Evolutionary conservation across 306 rosid genomes (phyloP).

Genomic region (Cucurbita moschata): DNA sequence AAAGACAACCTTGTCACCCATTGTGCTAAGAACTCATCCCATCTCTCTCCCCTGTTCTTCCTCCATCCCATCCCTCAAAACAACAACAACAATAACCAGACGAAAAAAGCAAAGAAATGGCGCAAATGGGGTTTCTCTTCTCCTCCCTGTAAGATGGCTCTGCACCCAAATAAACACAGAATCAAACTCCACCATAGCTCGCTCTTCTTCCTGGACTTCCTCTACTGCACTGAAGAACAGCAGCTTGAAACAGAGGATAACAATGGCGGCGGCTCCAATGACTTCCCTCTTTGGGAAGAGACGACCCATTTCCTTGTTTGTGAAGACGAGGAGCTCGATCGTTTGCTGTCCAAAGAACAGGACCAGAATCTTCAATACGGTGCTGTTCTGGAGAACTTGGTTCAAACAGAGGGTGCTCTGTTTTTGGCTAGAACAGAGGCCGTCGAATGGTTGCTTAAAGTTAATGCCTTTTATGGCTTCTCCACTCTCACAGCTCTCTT

Average conservation of each 20-base stretch:
- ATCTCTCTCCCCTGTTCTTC: conserved; percentile 12
- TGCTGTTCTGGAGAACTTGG: background rate
- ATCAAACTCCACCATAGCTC: background rate
- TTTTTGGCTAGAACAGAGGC: conserved; percentile 40
- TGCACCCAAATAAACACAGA: background rate
- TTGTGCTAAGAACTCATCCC: conserved; percentile 21
- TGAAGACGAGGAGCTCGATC: conserved; percentile 1
- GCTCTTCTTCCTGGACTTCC: background rate
- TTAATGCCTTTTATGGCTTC: conserved; percentile 55
- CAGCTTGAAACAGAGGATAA: background rate
- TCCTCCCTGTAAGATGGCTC: conserved; percentile 2
- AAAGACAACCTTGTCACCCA: conserved; percentile 78
- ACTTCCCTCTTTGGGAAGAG: background rate
- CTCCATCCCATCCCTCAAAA: background rate
- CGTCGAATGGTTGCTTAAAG: conserved; percentile 71
- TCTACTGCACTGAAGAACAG: background rate
- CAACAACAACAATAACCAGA: background rate
- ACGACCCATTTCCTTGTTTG: background rate
- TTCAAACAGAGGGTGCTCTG: background rate
- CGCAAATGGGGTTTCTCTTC: background rate
- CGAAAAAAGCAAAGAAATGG: background rate
- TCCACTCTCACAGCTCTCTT: conserved; percentile 68
- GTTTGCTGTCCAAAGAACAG: conserved; percentile 1
- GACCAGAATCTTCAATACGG: background rate
- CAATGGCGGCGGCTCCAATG: background rate